These are phyloP conservation scores for Juglanconis oblonga DNA, from an alignment of 2,329 filamentous ascomycete species.

Conservation along the genomic window DNA sequence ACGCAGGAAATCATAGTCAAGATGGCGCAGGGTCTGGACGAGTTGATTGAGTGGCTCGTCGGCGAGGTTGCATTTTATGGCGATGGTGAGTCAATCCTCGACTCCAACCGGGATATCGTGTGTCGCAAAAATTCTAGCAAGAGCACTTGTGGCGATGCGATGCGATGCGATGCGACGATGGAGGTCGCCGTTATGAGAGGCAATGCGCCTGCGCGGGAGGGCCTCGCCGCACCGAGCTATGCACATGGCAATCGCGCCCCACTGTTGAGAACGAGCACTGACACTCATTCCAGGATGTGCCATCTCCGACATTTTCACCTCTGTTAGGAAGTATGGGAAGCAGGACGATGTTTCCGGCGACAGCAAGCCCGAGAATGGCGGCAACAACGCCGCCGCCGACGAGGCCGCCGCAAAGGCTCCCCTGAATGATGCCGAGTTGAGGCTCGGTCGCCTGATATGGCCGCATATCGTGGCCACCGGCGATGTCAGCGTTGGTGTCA, in stretches of 20 bases:
- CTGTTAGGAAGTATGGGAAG: slow-evolving; percentile 19
- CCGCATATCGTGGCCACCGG: slow-evolving; percentile 36
- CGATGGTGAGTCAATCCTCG: slow-evolving; percentile 34
- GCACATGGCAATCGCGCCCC: neutral
- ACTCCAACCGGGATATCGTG: neutral
- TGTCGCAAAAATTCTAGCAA: neutral
- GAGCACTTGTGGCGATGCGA: neutral
- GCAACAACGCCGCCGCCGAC: neutral
- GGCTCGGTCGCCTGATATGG: slow-evolving; percentile 40
- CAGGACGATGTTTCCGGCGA: slow-evolving; percentile 3
- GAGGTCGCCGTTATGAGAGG: neutral
- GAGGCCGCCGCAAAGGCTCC: neutral
- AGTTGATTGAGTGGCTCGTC: slow-evolving; percentile 42
- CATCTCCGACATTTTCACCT: slow-evolving; percentile 21
- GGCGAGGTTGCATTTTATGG: slow-evolving; percentile 43
- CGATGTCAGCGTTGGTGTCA: slow-evolving; percentile 37
- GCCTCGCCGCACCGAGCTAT: neutral
- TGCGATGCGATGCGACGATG: neutral
- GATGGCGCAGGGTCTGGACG: slow-evolving; percentile 41
- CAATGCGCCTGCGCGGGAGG: neutral
- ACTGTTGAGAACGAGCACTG: slow-evolving; percentile 1
- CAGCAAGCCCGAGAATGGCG: neutral
- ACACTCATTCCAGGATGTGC: slow-evolving; percentile 17
- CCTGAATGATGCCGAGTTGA: slow-evolving; percentile 29
- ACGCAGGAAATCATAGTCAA: slow-evolving; percentile 20